Conservation (phyloP, 805 yeast genomes). For the Komagataella phaffii region DNA sequence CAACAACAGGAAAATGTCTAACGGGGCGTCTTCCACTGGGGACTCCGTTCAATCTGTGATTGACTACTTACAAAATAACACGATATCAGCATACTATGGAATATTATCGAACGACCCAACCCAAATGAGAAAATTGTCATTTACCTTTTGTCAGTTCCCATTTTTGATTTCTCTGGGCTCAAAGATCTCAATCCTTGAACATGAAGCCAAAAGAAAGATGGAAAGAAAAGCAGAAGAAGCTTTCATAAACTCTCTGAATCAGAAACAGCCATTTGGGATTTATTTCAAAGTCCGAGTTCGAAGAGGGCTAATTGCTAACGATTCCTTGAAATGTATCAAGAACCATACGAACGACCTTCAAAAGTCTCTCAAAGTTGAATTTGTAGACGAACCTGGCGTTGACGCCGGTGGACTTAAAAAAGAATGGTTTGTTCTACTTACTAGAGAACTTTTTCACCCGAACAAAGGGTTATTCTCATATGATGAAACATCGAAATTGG, state of each 20-base stretch:
- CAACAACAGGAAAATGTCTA: slow-evolving; percentile 12
- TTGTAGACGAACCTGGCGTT: slow-evolving; percentile 80
- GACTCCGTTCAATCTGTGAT: slow-evolving; percentile 24
- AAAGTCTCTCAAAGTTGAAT: slow-evolving; percentile 67
- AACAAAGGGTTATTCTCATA: slow-evolving; percentile 51
- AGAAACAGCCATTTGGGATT: slow-evolving; percentile 43
- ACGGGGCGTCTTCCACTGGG: background rate
- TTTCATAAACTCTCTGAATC: slow-evolving; percentile 59
- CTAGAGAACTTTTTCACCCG: slow-evolving; percentile 58
- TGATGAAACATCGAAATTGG: slow-evolving; percentile 52
- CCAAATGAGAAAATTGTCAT: slow-evolving; percentile 13
- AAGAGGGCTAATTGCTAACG: slow-evolving; percentile 53
- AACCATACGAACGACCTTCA: slow-evolving; percentile 45
- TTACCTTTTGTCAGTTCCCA: slow-evolving; percentile 73
- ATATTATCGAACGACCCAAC: slow-evolving; percentile 10
- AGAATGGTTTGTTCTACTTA: slow-evolving; percentile 81
- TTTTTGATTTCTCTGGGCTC: slow-evolving; percentile 71
- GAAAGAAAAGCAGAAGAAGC: slow-evolving; percentile 84
- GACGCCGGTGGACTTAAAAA: slow-evolving; percentile 93
- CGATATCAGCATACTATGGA: slow-evolving; percentile 19
- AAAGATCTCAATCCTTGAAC: slow-evolving; percentile 68
- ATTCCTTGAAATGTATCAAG: slow-evolving; percentile 56
- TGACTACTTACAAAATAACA: slow-evolving; percentile 27
- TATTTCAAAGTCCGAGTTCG: slow-evolving; percentile 58
- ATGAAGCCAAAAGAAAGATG: slow-evolving; percentile 73